Evolutionary conservation across 768 basidiomycete genomes (phyloP).

Genomic region (Leccinum sublutescens): DNA sequence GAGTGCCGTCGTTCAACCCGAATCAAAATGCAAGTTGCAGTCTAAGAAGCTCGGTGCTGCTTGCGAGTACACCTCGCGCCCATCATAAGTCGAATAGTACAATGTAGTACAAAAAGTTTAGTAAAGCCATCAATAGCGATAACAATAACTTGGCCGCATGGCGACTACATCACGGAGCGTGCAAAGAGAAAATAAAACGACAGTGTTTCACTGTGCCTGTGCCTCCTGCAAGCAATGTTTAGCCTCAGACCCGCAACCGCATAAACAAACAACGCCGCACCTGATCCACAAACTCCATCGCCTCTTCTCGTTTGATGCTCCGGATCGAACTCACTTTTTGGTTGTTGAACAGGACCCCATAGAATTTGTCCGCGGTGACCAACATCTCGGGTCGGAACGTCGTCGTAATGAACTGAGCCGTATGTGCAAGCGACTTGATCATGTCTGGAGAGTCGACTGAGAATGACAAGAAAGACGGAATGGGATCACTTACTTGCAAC

Average conservation of each 20-base stretch:
- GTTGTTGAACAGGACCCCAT: slow-evolving; percentile 94
- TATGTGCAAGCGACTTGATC: slow-evolving; percentile 87
- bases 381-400: slow-evolving; percentile 99
- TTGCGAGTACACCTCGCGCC: neutral
- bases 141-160: slow-evolving; percentile 4
- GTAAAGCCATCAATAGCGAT: slow-evolving; percentile 14
- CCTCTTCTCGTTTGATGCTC: slow-evolving; percentile 85
- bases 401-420: slow-evolving; percentile 96
- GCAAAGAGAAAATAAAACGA: neutral
- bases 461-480: slow-evolving; percentile 36
- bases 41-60: neutral
- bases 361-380: slow-evolving; percentile 93
- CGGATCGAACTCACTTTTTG: slow-evolving; percentile 92
- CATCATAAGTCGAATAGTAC: neutral
- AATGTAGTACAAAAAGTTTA: slow-evolving; percentile 4
- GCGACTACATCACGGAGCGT: neutral
- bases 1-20: no score
- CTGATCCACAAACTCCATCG: slow-evolving; percentile 93
- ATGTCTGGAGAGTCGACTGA: slow-evolving; percentile 41
- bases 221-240: slow-evolving; percentile 38
- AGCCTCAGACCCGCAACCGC: neutral
- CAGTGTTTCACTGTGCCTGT: slow-evolving; percentile 39
- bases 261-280: slow-evolving; percentile 34
- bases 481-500: slow-evolving; percentile 70
- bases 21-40: neutral